Conservation (phyloP, 2,329 filamentous ascomycete genomes). For the Calonectria fujianensis region DNA sequence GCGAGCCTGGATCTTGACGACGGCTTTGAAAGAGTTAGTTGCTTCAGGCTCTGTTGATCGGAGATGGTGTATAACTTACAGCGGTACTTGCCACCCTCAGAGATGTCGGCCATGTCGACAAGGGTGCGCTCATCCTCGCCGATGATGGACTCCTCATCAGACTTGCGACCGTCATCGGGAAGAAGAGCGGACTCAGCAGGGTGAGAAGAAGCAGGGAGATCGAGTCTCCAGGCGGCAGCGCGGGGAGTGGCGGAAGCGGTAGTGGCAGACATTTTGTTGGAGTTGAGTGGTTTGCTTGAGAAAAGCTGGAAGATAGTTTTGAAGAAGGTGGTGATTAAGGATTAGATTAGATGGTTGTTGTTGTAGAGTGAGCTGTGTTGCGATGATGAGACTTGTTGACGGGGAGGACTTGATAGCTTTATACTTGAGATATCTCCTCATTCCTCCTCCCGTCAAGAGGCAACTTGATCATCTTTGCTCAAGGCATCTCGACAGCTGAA, state of each 20-base stretch:
- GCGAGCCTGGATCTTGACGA: conserved; percentile 47
- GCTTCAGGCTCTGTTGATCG: neutral
- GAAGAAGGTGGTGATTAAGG: conserved; percentile 9
- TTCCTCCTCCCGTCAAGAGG: neutral
- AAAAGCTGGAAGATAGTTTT: neutral
- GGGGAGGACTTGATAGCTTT: neutral
- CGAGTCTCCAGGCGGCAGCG: conserved; percentile 41
- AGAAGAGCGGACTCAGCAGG: conserved; percentile 36
- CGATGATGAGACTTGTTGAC: conserved; percentile 9
- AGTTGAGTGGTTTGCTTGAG: neutral
- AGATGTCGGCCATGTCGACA: conserved; percentile 37
- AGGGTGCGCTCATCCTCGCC: conserved; percentile 35
- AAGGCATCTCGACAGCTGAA: neutral
- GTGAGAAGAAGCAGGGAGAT: conserved; percentile 25
- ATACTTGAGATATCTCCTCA: neutral
- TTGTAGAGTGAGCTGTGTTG: conserved; percentile 4
- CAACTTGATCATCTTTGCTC: neutral
- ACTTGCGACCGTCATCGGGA: conserved; percentile 38
- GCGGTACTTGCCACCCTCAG: conserved; percentile 45
- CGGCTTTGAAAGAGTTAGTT: conserved; percentile 31
- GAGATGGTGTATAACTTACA: conserved; percentile 29
- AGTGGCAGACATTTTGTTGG: conserved; percentile 23
- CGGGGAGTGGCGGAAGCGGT: conserved; percentile 1
- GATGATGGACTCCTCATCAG: conserved; percentile 39
- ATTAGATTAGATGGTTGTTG: conserved; percentile 19